phyloP scores from a whole-genome alignment of 2,329 filamentous ascomycete genomes.

The Pyricularia sp. region DNA sequence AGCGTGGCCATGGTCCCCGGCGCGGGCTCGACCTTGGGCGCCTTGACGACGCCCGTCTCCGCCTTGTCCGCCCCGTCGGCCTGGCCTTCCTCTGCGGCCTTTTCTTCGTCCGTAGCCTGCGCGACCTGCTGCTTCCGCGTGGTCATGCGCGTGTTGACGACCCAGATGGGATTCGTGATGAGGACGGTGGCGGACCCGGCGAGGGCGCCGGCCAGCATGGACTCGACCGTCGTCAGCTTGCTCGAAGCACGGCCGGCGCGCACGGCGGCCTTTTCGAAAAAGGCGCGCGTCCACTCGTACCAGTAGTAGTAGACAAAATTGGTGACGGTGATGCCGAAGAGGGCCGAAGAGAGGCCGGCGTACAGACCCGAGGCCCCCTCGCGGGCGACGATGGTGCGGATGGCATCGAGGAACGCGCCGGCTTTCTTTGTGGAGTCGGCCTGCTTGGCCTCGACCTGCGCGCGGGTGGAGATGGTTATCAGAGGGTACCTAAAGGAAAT shows the following conservation, averaged over 20 bases:
- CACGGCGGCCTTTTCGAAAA: conserved; percentile 71
- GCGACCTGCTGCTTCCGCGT: conserved; percentile 55
- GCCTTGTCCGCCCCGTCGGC: conserved; percentile 9
- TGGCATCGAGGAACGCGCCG: conserved; percentile 72
- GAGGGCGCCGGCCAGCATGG: conserved; percentile 89
- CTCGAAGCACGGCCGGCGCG: conserved; percentile 61
- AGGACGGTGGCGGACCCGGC: conserved; percentile 91
- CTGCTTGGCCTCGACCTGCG: conserved; percentile 94
- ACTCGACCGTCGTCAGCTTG: conserved; percentile 84
- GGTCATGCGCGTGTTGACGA: conserved; percentile 97
- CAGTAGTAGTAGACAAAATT: conserved; percentile 99
- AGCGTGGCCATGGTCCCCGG: conserved; percentile 69
- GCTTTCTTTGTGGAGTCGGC: conserved; percentile 50
- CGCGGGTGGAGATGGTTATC: conserved; percentile 93
- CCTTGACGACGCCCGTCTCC: conserved; percentile 13
- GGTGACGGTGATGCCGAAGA: conserved; percentile 96
- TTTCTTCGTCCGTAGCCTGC: conserved; percentile 16
- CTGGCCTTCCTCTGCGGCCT: conserved; percentile 17
- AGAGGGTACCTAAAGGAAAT: conserved; percentile 67
- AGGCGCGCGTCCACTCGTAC: conserved; percentile 93
- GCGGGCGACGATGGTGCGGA: conserved; percentile 78
- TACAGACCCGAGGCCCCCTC: conserved; percentile 88
- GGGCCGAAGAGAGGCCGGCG: conserved; percentile 82
- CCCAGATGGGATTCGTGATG: conserved; percentile 98
- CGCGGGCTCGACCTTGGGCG: conserved; percentile 17